Percentiles rank a stretch among this genome's conserved stretches.
phyloP scores from a whole-genome alignment of 2,329 filamentous ascomycete genomes.

The Aspergillus calidoustus region DNA sequence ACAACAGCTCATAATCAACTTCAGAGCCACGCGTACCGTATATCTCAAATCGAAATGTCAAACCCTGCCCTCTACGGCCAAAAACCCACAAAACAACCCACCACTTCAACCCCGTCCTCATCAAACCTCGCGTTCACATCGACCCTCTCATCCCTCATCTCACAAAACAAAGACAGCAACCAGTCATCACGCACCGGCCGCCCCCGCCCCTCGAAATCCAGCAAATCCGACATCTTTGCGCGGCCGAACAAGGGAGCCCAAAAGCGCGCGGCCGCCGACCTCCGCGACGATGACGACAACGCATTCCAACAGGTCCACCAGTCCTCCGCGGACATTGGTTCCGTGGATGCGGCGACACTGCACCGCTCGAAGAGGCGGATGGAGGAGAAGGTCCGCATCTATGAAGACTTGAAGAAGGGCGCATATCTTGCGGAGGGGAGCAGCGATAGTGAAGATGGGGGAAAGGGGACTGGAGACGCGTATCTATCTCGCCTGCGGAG shows the following conservation, averaged over 20 bases:
- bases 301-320: conserved; percentile 68
- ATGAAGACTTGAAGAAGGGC: conserved; percentile 89
- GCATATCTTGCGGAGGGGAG: conserved; percentile 65
- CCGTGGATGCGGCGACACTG: conserved; percentile 61
- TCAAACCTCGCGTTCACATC: conserved; percentile 85
- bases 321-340: conserved; percentile 62
- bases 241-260: conserved; percentile 66
- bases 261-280: conserved; percentile 65
- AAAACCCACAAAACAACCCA: conserved; percentile 65
- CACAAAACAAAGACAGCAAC: conserved; percentile 48
- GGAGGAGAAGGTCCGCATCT: conserved; percentile 87
- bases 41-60: conserved; percentile 15
- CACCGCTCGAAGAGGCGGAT: conserved; percentile 77
- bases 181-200: conserved; percentile 50
- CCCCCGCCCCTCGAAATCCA: conserved; percentile 46
- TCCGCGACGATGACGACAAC: conserved; percentile 58
- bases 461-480: conserved; percentile 30
- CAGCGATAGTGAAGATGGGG: conserved; percentile 40
- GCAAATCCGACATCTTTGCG: conserved; percentile 73
- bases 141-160: conserved; percentile 80
- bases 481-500: conserved; percentile 62
- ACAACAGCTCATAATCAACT: neutral
- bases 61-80: conserved; percentile 71
- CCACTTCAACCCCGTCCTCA: conserved; percentile 62
- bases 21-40: neutral